Evolutionary conservation across 441 rosid genomes (phyloP).

Genomic region (Adansonia rubrostipa): DNA sequence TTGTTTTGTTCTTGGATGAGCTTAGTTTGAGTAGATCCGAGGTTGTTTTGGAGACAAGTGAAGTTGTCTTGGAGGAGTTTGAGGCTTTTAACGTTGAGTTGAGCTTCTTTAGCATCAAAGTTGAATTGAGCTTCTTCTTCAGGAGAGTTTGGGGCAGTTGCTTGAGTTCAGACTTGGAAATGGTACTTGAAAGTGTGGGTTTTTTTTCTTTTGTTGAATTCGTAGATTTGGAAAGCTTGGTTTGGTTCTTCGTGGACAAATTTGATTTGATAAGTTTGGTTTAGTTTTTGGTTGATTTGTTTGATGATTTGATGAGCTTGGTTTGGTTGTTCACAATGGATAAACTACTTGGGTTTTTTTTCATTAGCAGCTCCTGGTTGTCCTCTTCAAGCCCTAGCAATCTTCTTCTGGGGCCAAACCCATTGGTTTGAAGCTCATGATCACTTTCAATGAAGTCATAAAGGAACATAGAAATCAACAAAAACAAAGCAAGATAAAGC

Average conservation of each 20-base stretch:
- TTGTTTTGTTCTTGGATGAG: constrained; percentile 70
- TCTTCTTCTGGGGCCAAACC: constrained; percentile 43
- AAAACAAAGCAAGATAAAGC: constrained; percentile 44
- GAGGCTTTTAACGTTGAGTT: constrained; percentile 45
- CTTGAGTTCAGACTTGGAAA: constrained; percentile 42
- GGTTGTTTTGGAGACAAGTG: constrained; percentile 40
- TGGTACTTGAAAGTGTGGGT: constrained; percentile 20
- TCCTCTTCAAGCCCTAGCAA: constrained; percentile 43
- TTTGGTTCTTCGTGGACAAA: constrained; percentile 45
- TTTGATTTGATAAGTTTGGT: constrained; percentile 46
- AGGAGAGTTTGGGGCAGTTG: constrained; percentile 33
- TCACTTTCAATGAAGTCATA: constrained; percentile 39
- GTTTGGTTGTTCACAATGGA: constrained; percentile 64
- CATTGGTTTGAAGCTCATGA: constrained; percentile 38
- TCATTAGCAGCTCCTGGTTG: constrained; percentile 38
- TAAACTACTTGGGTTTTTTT: constrained; percentile 36
- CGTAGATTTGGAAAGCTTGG: constrained; percentile 45
- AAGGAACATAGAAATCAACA: constrained; percentile 39
- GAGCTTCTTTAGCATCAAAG: constrained; percentile 20
- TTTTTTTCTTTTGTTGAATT: constrained; percentile 50
- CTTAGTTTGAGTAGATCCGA: constrained; percentile 62
- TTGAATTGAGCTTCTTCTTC: constrained; percentile 47
- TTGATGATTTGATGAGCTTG: constrained; percentile 40
- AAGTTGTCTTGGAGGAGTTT: constrained; percentile 45
- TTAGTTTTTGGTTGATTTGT: constrained; percentile 47